Base-by-base conservation (phyloP, 306 rosid genomes). In the Castanea sativa region DNA sequence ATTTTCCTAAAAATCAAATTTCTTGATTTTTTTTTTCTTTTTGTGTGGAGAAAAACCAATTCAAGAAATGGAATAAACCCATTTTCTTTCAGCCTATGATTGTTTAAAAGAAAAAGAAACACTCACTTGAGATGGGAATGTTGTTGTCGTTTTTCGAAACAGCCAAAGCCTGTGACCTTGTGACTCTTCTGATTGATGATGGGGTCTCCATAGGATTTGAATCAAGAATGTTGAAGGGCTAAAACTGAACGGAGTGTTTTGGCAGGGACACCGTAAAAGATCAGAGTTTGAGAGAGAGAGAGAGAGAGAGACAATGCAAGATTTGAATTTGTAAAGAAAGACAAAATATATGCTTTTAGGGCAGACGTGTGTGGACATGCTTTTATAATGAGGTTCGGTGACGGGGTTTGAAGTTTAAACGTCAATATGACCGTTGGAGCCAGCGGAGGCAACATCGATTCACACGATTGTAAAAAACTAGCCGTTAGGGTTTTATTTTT, bases 401-500 rank as follows among this genome's bases (percentile, higher is more conserved):
- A 68, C 75, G 77, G 76, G 52, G 72, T 82, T 73, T 49, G 16
- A 49, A 49, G 53, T 49, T 49, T 55, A 32, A 49, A 86, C 25
- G 19, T 63, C 59, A 84, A 91, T 84, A 56, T 88, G 94, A 91
- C 99, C 99, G 99, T 95, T 95, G 92, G 93, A 77, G 94, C 83
- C 79, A 76, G 83, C 69, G 63, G 29, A 13, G 43, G 81, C 75
- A 69, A 52, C 49, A 1, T 55, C 16, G 35, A 23, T 52, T 5
- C 49, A 18, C 73, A 14, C 73, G 68, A 41, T 72, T 25, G 38
- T 67, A 79, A 51, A 35, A 77, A 86, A 86, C 89, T 92, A 94
- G 96, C 98, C 98, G 98, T 92, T 92, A 21, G 76, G 51, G 68
- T 70, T 58, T 41, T 1, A 11, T 81, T 85, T 81, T 85, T 72